Evolutionary conservation across 768 basidiomycete species (phyloP).

Genomic region (Sporobolomyces pararoseus): DNA sequence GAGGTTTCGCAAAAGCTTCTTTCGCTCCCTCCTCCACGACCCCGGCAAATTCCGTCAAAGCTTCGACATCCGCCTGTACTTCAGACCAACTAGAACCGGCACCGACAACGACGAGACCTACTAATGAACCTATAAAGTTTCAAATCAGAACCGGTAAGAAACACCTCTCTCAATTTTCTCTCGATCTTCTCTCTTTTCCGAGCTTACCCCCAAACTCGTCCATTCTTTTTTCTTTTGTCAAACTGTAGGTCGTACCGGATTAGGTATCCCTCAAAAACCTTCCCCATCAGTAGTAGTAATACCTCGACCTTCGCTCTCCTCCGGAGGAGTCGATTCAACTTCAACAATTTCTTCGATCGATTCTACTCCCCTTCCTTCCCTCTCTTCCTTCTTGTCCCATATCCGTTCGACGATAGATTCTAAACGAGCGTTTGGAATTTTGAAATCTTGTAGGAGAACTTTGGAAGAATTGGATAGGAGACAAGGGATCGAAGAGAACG

Average conservation of each 20-base stretch:
- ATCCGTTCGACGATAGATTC: constrained; percentile 25
- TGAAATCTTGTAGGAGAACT: constrained; percentile 36
- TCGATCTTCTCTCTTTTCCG: not conserved
- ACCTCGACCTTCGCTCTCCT: constrained; percentile 1
- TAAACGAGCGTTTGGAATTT: constrained; percentile 34
- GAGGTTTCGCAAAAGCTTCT: constrained; percentile 23
- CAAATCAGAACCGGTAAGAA: constrained; percentile 39
- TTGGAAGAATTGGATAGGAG: constrained; percentile 41
- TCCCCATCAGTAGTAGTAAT: not conserved
- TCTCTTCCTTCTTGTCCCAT: constrained; percentile 34
- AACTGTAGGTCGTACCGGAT: constrained; percentile 41
- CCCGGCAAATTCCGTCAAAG: not conserved
- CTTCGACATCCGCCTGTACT: not conserved
- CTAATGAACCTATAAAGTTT: constrained; percentile 41
- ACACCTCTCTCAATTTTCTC: no score
- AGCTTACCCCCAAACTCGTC: no score
- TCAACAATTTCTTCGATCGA: not conserved
- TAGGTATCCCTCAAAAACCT: constrained; percentile 36
- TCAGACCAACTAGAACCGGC: not conserved
- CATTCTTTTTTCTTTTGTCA: constrained; percentile 14
- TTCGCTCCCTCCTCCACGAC: not conserved
- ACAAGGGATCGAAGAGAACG: constrained; percentile 26
- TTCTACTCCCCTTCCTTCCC: constrained; percentile 18
- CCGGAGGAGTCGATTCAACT: not conserved
- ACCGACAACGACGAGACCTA: not conserved